These are phyloP conservation scores for Phyllosticta citriasiana DNA, from an alignment of 2,329 filamentous ascomycete genomes.

Conservation along the genomic window DNA sequence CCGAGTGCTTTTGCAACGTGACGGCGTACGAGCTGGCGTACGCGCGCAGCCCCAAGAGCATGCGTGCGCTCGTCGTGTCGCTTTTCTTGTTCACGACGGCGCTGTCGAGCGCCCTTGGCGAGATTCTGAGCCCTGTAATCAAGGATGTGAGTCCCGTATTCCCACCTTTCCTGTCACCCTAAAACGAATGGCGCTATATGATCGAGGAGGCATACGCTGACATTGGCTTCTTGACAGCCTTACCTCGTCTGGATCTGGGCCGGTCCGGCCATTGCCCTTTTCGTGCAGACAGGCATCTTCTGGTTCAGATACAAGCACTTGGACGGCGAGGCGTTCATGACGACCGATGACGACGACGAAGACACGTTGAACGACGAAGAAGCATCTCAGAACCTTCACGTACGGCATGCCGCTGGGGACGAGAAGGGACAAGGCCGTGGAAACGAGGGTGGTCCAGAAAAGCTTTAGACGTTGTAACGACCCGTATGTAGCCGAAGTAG, in stretches of 20 bases:
- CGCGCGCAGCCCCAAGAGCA: slow-evolving; percentile 31
- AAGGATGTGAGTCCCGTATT: neutral
- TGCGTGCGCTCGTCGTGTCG: slow-evolving; percentile 34
- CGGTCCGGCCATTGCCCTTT: slow-evolving; percentile 40
- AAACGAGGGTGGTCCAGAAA: no score
- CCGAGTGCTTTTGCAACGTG: slow-evolving; percentile 34
- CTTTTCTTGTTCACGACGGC: slow-evolving; percentile 30
- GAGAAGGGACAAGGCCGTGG: no score
- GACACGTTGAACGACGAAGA: neutral
- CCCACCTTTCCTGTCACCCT: neutral
- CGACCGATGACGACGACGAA: slow-evolving; percentile 1
- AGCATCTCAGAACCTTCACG: no score
- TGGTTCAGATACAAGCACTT: slow-evolving; percentile 37
- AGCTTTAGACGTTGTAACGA: no score
- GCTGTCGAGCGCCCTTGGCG: slow-evolving; percentile 5
- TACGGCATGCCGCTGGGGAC: no score
- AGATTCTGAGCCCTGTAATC: slow-evolving; percentile 5
- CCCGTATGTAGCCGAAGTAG: no score
- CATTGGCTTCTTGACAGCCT: neutral
- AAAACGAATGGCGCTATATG: no score
- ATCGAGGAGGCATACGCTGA: neutral
- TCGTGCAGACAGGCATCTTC: slow-evolving; percentile 39
- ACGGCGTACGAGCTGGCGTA: slow-evolving; percentile 38
- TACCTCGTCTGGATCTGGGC: slow-evolving; percentile 28
- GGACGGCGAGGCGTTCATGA: slow-evolving; percentile 41